Conservation (phyloP, 139 green algal genomes). For the Zygnema cylindricum region DNA sequence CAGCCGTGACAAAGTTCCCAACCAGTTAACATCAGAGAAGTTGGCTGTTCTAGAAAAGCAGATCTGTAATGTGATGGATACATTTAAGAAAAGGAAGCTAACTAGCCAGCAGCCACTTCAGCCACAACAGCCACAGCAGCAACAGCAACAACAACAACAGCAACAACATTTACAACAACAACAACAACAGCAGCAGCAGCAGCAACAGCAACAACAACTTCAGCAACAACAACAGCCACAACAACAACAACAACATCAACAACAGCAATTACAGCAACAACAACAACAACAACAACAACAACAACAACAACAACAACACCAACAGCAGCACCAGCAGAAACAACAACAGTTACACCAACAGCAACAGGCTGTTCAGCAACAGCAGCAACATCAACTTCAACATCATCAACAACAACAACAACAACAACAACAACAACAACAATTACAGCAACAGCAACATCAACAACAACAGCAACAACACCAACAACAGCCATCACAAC, state of each 20-base stretch:
- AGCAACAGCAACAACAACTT: slow-evolving; percentile 46
- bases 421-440: slow-evolving; percentile 33
- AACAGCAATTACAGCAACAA: slow-evolving; percentile 14
- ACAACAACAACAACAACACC: slow-evolving; percentile 26
- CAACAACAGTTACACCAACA: slow-evolving; percentile 33
- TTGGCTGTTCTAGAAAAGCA: slow-evolving; percentile 28
- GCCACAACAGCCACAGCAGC: slow-evolving; percentile 26
- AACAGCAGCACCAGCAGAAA: slow-evolving; percentile 23
- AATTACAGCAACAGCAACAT: slow-evolving; percentile 23
- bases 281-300: slow-evolving; percentile 31
- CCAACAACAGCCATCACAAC: not conserved
- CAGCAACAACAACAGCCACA: slow-evolving; percentile 39
- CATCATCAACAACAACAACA: slow-evolving; percentile 33
- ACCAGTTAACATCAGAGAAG: slow-evolving; percentile 19
- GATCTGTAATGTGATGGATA: slow-evolving; percentile 35
- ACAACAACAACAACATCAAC: slow-evolving; percentile 35
- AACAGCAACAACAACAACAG: slow-evolving; percentile 48
- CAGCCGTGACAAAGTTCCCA: slow-evolving; percentile 14
- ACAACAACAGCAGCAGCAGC: slow-evolving; percentile 43
- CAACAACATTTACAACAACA: slow-evolving; percentile 44
- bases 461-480: slow-evolving; percentile 42
- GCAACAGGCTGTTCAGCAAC: slow-evolving; percentile 14
- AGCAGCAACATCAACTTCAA: slow-evolving; percentile 29
- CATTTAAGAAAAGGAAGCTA: slow-evolving; percentile 17
- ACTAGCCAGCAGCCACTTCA: slow-evolving; percentile 15